These are phyloP conservation scores for Amanita rubescens DNA, from an alignment of 768 basidiomycete genomes.

Conservation along the genomic window DNA sequence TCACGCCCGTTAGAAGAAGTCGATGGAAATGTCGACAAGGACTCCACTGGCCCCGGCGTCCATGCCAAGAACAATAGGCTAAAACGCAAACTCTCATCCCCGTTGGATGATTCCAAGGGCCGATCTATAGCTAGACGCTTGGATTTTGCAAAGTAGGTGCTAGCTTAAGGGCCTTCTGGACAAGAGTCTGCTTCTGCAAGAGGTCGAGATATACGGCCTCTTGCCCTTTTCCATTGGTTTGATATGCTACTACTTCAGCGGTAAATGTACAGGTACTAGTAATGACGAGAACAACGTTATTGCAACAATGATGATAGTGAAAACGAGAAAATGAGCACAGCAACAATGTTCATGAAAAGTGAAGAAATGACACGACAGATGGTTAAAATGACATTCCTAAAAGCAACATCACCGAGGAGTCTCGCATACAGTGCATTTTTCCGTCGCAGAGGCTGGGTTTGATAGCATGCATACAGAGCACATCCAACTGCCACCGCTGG, in stretches of 20 bases:
- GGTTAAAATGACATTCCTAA: slow-evolving; percentile 32
- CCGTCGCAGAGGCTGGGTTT: slow-evolving; percentile 36
- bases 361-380: neutral
- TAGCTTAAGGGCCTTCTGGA: slow-evolving; percentile 9
- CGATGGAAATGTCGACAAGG: slow-evolving; percentile 61
- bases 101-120: slow-evolving; percentile 38
- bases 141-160: slow-evolving; percentile 52
- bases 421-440: slow-evolving; percentile 49
- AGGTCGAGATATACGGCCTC: neutral
- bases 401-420: slow-evolving; percentile 18
- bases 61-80: slow-evolving; percentile 50
- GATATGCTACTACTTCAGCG: slow-evolving; percentile 1
- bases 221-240: slow-evolving; percentile 1
- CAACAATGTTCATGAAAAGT: neutral
- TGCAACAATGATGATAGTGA: slow-evolving; percentile 4
- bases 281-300: slow-evolving; percentile 2
- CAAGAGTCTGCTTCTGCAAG: neutral
- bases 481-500: slow-evolving; percentile 37
- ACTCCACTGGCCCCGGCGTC: slow-evolving; percentile 40
- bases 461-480: slow-evolving; percentile 47
- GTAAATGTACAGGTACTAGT: slow-evolving; percentile 12
- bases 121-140: slow-evolving; percentile 63
- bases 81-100: slow-evolving; percentile 66
- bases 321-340: neutral
- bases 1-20: slow-evolving; percentile 66